Evolutionary conservation across 495 filamentous ascomycete genomes (phyloP).

Genomic region (Choiromyces venosus): DNA sequence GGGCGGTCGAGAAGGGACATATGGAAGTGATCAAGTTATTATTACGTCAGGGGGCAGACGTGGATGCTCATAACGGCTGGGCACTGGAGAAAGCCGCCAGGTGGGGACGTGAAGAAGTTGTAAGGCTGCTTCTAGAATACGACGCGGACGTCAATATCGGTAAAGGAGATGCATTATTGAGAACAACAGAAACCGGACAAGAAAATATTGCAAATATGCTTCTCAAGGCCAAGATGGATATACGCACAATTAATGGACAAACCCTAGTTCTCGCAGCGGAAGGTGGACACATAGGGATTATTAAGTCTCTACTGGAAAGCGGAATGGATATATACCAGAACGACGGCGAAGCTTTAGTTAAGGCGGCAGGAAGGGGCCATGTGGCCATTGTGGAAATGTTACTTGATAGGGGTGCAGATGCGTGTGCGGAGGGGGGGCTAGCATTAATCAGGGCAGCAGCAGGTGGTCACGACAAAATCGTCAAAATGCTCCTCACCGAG

Average conservation of each 20-base stretch:
- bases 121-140: neutral
- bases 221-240: neutral
- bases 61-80: conserved; percentile 7
- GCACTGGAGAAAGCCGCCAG: conserved; percentile 4
- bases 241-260: neutral
- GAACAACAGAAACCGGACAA: neutral
- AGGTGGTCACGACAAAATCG: neutral
- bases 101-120: neutral
- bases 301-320: neutral
- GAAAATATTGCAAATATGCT: conserved; percentile 1
- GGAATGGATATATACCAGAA: conserved; percentile 2
- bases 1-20: neutral
- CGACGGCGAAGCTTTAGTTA: neutral
- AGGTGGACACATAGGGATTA: neutral
- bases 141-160: conserved; percentile 3
- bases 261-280: conserved; percentile 2
- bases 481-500: conserved; percentile 5
- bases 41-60: conserved; percentile 5
- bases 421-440: neutral
- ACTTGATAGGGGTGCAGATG: neutral
- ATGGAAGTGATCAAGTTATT: neutral
- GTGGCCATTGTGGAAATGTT: neutral
- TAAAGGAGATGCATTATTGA: conserved; percentile 6
- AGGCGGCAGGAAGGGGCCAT: neutral
- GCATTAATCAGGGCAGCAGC: neutral